Evolutionary conservation across 768 basidiomycete species (phyloP).

Genomic region (Lactarius hengduanensis): DNA sequence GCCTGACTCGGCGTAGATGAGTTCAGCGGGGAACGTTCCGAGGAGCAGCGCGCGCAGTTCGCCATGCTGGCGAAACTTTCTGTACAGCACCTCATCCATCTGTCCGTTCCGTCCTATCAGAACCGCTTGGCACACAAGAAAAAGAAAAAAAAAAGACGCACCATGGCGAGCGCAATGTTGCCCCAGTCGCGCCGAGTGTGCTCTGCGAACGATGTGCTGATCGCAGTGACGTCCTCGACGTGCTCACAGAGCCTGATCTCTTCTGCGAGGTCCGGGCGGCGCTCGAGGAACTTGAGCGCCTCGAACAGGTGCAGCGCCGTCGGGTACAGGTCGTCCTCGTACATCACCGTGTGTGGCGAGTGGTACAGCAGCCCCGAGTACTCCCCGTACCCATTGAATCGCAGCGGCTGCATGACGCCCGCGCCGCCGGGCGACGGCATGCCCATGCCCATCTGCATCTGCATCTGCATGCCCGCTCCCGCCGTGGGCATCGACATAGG

Average conservation of each 20-base stretch:
- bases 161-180: constrained; percentile 47
- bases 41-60: constrained; percentile 54
- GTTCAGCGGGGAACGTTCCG: constrained; percentile 46
- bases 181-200: constrained; percentile 59
- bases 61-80: constrained; percentile 72
- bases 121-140: background rate
- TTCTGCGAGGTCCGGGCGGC: constrained; percentile 53
- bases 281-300: constrained; percentile 63
- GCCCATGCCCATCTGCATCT: background rate
- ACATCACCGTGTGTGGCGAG: constrained; percentile 61
- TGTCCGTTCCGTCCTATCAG: constrained; percentile 31
- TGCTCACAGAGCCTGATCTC: constrained; percentile 47
- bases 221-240: constrained; percentile 40
- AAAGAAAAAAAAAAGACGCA: constrained; percentile 35
- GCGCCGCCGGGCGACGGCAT: constrained; percentile 24
- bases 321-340: constrained; percentile 55
- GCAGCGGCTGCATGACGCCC: constrained; percentile 18
- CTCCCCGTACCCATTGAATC: constrained; percentile 38
- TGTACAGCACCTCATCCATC: constrained; percentile 67
- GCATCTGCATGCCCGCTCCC: background rate
- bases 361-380: constrained; percentile 60
- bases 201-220: constrained; percentile 35
- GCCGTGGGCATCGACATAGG: constrained; percentile 17
- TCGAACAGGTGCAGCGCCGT: constrained; percentile 76
- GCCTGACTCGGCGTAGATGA: constrained; percentile 49